Conservation (phyloP, 441 rosid species). For the Croton laevigatus region DNA sequence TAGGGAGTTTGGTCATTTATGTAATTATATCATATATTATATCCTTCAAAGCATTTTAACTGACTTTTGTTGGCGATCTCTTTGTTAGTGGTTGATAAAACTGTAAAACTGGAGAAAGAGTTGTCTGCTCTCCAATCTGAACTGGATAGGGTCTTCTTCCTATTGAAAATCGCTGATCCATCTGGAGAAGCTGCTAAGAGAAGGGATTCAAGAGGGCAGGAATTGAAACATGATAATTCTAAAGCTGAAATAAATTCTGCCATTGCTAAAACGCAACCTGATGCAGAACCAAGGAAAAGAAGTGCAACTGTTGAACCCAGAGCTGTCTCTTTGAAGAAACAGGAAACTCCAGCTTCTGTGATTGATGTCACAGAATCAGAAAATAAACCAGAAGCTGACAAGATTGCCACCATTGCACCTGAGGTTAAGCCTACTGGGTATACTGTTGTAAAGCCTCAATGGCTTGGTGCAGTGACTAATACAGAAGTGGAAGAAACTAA, state of each 20-base stretch:
- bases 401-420: constrained; percentile 32
- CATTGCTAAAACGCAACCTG: constrained; percentile 30
- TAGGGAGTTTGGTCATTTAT: constrained; percentile 24
- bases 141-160: constrained; percentile 62
- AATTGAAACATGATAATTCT: constrained; percentile 26
- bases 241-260: constrained; percentile 33
- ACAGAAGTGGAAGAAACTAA: constrained; percentile 42
- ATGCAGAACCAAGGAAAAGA: constrained; percentile 34
- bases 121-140: constrained; percentile 67
- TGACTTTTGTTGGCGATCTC: constrained; percentile 21
- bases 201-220: constrained; percentile 50
- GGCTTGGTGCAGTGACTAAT: constrained; percentile 87
- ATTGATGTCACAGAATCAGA: constrained; percentile 27
- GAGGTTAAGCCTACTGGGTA: constrained; percentile 47
- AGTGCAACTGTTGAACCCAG: constrained; percentile 31
- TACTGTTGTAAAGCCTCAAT: constrained; percentile 68
- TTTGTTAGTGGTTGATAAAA: constrained; percentile 64
- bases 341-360: constrained; percentile 29
- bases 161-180: constrained; percentile 93
- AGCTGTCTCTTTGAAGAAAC: constrained; percentile 27
- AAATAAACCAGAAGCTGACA: constrained; percentile 37
- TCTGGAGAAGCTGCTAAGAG: constrained; percentile 71
- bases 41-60: neutral
- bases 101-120: constrained; percentile 61
- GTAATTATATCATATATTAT: neutral